phyloP scores from a whole-genome alignment of 331 rosid genomes.

The Saraca asoca region DNA sequence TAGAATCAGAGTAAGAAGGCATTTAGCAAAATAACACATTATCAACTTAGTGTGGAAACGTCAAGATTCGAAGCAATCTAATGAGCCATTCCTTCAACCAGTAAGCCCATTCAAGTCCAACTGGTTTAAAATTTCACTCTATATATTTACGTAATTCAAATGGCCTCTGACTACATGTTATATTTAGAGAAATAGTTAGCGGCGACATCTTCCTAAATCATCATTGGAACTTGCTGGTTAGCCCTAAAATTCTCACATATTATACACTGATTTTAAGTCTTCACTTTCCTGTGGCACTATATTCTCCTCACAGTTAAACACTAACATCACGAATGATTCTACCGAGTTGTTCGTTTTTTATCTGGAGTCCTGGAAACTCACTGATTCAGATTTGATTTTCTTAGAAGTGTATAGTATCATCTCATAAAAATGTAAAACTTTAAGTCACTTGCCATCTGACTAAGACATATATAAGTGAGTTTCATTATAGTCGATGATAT shows the following conservation, averaged over 20 bases:
- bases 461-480: conserved; percentile 3
- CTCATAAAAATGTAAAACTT: conserved; percentile 2
- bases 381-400: conserved; percentile 1
- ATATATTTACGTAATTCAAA: neutral
- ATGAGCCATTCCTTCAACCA: conserved; percentile 12
- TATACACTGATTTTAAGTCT: conserved; percentile 15
- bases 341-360: too few relatives aligned
- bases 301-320: neutral
- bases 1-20: neutral
- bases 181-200: conserved; percentile 1
- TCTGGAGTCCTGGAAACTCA: neutral
- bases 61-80: conserved; percentile 7
- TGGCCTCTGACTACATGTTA: too few relatives aligned
- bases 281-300: conserved; percentile 18
- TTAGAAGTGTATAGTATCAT: conserved; percentile 20
- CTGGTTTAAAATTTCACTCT: conserved; percentile 1
- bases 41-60: neutral
- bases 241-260: conserved; percentile 3
- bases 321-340: neutral
- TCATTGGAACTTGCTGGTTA: conserved; percentile 17
- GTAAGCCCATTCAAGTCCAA: conserved; percentile 5
- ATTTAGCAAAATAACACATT: conserved; percentile 5
- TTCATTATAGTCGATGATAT: conserved; percentile 17
- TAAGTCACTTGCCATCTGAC: conserved; percentile 6
- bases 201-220: conserved; percentile 23